Conservation (phyloP, 345 rosid genomes). For the Luvunga scandens region DNA sequence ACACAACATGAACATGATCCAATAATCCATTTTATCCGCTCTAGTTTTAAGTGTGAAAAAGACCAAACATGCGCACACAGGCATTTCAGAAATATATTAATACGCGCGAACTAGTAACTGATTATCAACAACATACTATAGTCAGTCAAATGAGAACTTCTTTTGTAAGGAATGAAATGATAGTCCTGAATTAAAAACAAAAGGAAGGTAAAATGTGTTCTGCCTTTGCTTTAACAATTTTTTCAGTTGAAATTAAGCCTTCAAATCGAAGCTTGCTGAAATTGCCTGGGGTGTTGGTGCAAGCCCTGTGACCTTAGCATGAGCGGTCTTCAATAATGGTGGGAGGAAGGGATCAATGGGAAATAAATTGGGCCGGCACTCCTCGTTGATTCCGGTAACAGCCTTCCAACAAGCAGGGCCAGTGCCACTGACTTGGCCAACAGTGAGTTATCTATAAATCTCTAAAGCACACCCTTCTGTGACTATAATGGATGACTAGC, state of each 20-base stretch:
- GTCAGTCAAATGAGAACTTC: no score
- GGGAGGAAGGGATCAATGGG: neutral
- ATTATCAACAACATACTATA: no score
- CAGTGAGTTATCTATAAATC: neutral
- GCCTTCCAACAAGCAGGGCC: constrained; percentile 4
- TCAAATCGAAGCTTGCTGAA: neutral
- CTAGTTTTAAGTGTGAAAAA: no score
- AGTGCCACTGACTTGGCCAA: neutral
- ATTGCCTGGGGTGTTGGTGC: neutral
- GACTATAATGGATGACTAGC: neutral
- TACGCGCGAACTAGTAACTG: no score
- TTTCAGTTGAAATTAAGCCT: neutral
- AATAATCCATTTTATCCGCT: no score
- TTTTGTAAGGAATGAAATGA: no score
- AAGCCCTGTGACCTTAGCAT: neutral
- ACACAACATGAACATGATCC: no score
- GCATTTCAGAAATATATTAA: no score
- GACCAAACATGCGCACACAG: no score
- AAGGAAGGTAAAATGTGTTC: neutral
- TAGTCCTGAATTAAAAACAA: neutral
- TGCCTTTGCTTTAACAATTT: neutral
- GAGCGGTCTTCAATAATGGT: neutral
- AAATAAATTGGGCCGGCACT: constrained; percentile 15
- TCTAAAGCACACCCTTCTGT: neutral
- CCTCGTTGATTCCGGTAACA: neutral